A percentile compares a stretch with the other conserved stretches of the same genome.
Conservation (phyloP, 1,139 yeast species). For the Candida sp. region DNA sequence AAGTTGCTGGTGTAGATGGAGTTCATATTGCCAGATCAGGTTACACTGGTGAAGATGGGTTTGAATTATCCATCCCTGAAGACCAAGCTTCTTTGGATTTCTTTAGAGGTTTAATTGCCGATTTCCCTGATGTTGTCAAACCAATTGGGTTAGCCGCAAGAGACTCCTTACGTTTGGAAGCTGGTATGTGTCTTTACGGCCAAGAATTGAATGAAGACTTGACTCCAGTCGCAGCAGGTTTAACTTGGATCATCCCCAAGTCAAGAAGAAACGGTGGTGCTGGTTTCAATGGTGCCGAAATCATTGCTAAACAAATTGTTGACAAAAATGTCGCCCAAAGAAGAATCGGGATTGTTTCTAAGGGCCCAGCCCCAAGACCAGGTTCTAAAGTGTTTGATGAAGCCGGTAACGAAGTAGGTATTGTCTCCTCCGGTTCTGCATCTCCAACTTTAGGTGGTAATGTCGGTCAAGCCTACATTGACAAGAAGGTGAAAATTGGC, state of each 20-base stretch:
- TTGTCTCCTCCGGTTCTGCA: constrained; percentile 85
- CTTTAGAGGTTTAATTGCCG: constrained; percentile 57
- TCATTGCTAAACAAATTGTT: constrained; percentile 66
- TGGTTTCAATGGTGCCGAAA: constrained; percentile 75
- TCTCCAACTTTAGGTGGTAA: constrained; percentile 87
- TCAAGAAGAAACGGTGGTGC: constrained; percentile 54
- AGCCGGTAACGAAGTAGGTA: constrained; percentile 58
- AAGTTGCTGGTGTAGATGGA: constrained; percentile 39
- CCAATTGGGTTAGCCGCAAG: constrained; percentile 97
- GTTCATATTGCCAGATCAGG: constrained; percentile 91
- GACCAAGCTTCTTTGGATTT: constrained; percentile 50
- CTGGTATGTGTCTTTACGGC: constrained; percentile 98
- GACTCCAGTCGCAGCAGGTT: constrained; percentile 86
- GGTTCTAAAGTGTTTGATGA: constrained; percentile 64
- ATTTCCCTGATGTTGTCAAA: constrained; percentile 55
- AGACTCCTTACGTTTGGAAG: constrained; percentile 91
- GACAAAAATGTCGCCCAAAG: constrained; percentile 57
- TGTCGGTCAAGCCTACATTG: constrained; percentile 88
- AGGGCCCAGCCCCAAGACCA: constrained; percentile 93
- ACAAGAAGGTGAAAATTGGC: constrained; percentile 75
- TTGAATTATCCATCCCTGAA: constrained; percentile 82
- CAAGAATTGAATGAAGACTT: constrained; percentile 80
- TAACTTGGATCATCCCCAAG: constrained; percentile 89
- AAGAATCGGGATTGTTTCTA: constrained; percentile 70
- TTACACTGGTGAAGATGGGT: constrained; percentile 98